phyloP scores from a whole-genome alignment of 768 basidiomycete species.

The Ramaria sp. region DNA sequence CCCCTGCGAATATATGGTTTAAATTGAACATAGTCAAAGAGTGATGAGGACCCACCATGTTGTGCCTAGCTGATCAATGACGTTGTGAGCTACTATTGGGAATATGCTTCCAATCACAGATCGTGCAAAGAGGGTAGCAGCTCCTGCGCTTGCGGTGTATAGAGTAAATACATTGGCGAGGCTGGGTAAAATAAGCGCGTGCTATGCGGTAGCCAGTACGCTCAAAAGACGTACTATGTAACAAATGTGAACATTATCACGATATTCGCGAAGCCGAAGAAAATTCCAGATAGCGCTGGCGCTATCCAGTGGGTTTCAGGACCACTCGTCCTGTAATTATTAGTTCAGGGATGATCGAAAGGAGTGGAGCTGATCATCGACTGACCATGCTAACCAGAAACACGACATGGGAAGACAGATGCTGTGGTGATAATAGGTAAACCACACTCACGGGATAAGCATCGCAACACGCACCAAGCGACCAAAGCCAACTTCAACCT shows the following conservation, averaged over 20 bases:
- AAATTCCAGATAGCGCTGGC: constrained; percentile 15
- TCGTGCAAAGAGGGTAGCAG: constrained; percentile 14
- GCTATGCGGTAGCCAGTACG: neutral
- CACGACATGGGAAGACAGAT: constrained; percentile 13
- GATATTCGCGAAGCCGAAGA: constrained; percentile 14
- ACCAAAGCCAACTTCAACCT: constrained; percentile 14
- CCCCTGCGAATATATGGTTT: neutral
- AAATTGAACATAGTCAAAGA: neutral
- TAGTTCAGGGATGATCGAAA: neutral
- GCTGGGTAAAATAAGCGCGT: neutral
- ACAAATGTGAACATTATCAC: constrained; percentile 16
- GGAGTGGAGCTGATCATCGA: neutral
- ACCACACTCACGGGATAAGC: neutral
- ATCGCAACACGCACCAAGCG: constrained; percentile 10
- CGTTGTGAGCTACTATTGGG: constrained; percentile 13
- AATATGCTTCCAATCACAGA: constrained; percentile 14
- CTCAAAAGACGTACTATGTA: constrained; percentile 12
- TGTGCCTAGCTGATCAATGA: constrained; percentile 1
- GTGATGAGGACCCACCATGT: neutral
- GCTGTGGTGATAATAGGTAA: neutral
- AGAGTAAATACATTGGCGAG: constrained; percentile 13
- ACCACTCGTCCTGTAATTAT: constrained; percentile 15
- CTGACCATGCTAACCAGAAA: constrained; percentile 19
- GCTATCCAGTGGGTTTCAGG: constrained; percentile 15
- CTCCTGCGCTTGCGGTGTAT: constrained; percentile 14